These are phyloP conservation scores for Silene uniflora DNA, from an alignment of 148 eudicot species.

Conservation along the genomic window DNA sequence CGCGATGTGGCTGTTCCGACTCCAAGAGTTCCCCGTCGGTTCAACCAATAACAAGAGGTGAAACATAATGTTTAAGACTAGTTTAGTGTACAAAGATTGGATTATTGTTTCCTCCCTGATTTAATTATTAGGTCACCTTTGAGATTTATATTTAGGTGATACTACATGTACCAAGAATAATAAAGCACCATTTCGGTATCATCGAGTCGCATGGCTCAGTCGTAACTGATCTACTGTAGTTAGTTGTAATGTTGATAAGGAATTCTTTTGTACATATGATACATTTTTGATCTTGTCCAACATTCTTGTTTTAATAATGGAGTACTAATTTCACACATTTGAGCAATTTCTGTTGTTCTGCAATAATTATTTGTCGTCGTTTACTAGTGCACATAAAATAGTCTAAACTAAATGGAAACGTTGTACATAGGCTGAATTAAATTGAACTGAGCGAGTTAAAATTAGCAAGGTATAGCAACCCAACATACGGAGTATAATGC, in stretches of 20 bases:
- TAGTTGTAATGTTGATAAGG: constrained; percentile 5
- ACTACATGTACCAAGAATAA: too few relatives aligned
- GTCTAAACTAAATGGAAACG: too few relatives aligned
- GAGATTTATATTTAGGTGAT: neutral
- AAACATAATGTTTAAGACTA: constrained; percentile 3
- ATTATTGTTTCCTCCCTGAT: neutral
- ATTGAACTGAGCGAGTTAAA: too few relatives aligned
- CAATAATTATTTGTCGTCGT: too few relatives aligned
- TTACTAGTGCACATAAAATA: too few relatives aligned
- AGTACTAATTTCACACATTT: neutral
- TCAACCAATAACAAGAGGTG: constrained; percentile 31
- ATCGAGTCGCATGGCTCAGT: neutral
- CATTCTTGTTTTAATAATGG: neutral
- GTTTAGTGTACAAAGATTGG: constrained; percentile 8
- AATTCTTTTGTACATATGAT: constrained; percentile 22
- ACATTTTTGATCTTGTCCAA: constrained; percentile 6
- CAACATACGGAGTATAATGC: too few relatives aligned
- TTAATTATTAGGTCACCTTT: neutral
- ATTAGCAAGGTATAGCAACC: too few relatives aligned
- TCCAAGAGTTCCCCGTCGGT: constrained; percentile 72
- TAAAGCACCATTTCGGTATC: neutral
- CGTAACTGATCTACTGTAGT: neutral
- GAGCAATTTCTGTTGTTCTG: neutral
- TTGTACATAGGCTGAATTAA: too few relatives aligned
- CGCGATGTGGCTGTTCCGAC: constrained; percentile 62